Evolutionary conservation across 1,284 basidiomycete genomes (phyloP), one percentile per base, ranked within the genome.

Genomic region (Ganoderma lingzhi): DNA sequence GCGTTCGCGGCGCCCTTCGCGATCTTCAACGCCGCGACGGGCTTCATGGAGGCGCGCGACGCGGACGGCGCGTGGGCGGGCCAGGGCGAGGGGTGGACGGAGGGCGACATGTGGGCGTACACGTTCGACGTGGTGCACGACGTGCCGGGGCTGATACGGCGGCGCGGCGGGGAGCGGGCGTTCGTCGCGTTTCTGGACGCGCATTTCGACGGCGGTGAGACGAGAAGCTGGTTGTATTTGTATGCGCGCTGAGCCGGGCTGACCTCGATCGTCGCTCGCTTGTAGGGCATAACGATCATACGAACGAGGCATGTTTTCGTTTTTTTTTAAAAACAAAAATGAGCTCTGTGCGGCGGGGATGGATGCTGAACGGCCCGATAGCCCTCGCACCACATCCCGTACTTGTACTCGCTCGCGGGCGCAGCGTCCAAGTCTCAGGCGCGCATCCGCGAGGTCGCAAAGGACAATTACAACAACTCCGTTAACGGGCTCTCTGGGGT

Each of bases 91-190:
- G 94, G 91, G 0, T 95, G 91, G 93, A 94, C 90, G 6, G 93
- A 94, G 81, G 94, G 92, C 45, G 94, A 95, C 78, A 91, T 92
- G 81, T 94, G 93, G 93, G 91, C 90, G 9, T 95, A 95, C 78
- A 89, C 91, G 2, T 90, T 94, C 73, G 90, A 93, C 63, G 92
- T 93, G 5, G 87, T 92, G 6, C 91, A 93, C 65, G 90, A 94
- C 71, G 80, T 94, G 0, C 84, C 88, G 2, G 87, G 84, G 1
- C 82, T 96, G 30, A 88, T 93, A n/a, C 80, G 85, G 68, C 83
- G 84, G 48, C 85, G 90, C 63, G 93, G 94, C n/a, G 93, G 94
- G 0, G 87, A 89, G 14, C 77, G 77, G 28, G 83, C 81, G 30
- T 94, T 96, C 70, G 86, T 94, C 1, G 76, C 81, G 60, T 93